These are phyloP conservation scores for Ophiostoma perfectum DNA, from an alignment of 2,329 filamentous ascomycete species.

Conservation along the genomic window DNA sequence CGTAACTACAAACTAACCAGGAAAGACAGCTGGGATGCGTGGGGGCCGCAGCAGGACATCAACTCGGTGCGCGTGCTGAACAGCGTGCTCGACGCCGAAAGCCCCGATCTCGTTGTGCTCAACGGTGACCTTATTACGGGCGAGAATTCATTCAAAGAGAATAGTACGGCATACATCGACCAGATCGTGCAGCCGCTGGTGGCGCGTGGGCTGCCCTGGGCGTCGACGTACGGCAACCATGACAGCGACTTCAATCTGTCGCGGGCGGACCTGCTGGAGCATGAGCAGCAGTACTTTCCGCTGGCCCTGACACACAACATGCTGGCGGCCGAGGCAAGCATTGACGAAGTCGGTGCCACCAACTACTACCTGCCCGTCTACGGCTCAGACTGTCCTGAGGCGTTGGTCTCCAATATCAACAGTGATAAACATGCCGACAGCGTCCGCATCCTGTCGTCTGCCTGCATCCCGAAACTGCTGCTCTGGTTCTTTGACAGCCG, in stretches of 20 bases:
- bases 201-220: slow-evolving; percentile 44
- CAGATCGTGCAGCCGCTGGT: slow-evolving; percentile 45
- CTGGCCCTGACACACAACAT: slow-evolving; percentile 28
- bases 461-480: slow-evolving; percentile 35
- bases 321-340: slow-evolving; percentile 23
- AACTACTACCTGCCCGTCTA: slow-evolving; percentile 35
- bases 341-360: slow-evolving; percentile 27
- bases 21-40: slow-evolving; percentile 39
- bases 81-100: slow-evolving; percentile 34
- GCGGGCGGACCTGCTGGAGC: slow-evolving; percentile 30
- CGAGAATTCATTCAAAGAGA: slow-evolving; percentile 46
- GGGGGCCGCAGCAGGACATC: slow-evolving; percentile 38
- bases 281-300: slow-evolving; percentile 28
- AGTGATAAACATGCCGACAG: background rate
- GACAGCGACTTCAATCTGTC: slow-evolving; percentile 49
- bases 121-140: slow-evolving; percentile 61
- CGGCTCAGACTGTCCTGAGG: slow-evolving; percentile 23
- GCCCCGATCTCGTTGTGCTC: slow-evolving; percentile 48
- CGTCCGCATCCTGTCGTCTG: slow-evolving; percentile 8
- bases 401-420: background rate
- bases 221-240: slow-evolving; percentile 57
- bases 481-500: slow-evolving; percentile 60
- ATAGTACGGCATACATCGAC: slow-evolving; percentile 46
- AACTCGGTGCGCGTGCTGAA: slow-evolving; percentile 35
- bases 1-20: background rate